These are phyloP conservation scores for Linnemannia schmuckeri DNA, from an alignment of 192 early-diverging fungal genomes.

Conservation along the genomic window DNA sequence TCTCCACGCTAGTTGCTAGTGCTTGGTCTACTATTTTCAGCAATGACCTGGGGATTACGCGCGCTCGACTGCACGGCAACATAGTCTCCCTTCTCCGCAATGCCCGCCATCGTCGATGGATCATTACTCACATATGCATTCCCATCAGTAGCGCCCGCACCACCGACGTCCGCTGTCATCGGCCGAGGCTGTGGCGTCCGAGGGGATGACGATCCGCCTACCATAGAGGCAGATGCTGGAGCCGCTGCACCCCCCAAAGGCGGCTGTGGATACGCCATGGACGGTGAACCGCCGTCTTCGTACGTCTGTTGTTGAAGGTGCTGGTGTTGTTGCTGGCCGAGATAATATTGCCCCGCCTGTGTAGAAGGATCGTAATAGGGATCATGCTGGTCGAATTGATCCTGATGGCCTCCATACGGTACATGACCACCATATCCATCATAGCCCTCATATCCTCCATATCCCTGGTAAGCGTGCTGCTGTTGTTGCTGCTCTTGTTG, in stretches of 20 bases:
- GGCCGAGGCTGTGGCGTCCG: not conserved
- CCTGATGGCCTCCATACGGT: not conserved
- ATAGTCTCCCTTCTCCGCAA: conserved; percentile 10
- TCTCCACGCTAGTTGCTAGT: too few species aligned
- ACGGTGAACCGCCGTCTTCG: not conserved
- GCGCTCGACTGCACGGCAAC: not conserved
- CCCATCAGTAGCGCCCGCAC: too few species aligned
- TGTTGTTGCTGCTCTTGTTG: conserved; percentile 21
- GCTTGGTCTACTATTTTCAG: not conserved
- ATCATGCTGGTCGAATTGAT: not conserved
- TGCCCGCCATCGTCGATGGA: not conserved
- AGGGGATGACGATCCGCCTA: not conserved
- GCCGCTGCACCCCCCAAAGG: not conserved
- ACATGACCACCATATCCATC: not conserved
- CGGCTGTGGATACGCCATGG: not conserved
- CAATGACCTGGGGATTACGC: conserved; percentile 14
- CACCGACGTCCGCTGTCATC: not conserved
- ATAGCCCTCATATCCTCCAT: conserved; percentile 10
- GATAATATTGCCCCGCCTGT: not conserved
- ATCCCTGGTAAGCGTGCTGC: conserved; percentile 8
- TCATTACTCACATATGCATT: too few species aligned
- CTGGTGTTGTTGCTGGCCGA: not conserved
- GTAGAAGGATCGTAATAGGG: not conserved
- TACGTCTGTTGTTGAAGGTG: not conserved
- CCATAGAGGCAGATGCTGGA: too few species aligned